Conservation (phyloP, 2,329 filamentous ascomycete species). For the Nannizzia gypsea region DNA sequence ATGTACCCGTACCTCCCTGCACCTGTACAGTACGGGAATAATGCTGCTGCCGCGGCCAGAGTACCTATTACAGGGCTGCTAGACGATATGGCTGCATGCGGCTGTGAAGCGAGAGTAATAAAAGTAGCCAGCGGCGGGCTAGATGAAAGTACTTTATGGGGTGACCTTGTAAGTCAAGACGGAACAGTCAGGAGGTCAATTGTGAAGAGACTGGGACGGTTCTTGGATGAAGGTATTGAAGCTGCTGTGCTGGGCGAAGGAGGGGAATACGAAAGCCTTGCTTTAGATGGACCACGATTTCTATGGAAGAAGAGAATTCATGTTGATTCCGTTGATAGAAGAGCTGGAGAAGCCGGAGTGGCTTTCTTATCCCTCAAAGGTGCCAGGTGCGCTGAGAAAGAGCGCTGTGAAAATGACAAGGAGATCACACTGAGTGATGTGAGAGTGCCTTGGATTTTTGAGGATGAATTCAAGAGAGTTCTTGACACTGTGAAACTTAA, state of each 20-base stretch:
- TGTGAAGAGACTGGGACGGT: conserved; percentile 42
- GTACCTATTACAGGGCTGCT: conserved; percentile 44
- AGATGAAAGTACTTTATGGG: conserved; percentile 69
- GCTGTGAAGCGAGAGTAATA: conserved; percentile 79
- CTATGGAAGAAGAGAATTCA: conserved; percentile 63
- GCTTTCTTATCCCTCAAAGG: conserved; percentile 55
- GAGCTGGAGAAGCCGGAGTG: conserved; percentile 62
- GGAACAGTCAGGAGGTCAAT: conserved; percentile 36
- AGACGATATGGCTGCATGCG: conserved; percentile 65
- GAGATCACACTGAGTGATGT: conserved; percentile 17
- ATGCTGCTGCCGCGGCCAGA: conserved; percentile 1
- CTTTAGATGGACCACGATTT: conserved; percentile 61
- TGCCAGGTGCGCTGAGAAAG: conserved; percentile 44
- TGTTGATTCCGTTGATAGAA: conserved; percentile 44
- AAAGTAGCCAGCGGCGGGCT: conserved; percentile 89
- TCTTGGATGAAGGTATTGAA: conserved; percentile 46
- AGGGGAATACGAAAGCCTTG: conserved; percentile 90
- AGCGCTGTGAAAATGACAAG: conserved; percentile 13
- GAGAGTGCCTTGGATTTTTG: conserved; percentile 52
- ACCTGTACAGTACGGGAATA: conserved; percentile 22
- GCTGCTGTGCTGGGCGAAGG: conserved; percentile 81
- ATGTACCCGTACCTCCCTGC: conserved; percentile 66
- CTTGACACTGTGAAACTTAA: conserved; percentile 19
- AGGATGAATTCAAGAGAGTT: conserved; percentile 45
- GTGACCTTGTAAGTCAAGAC: conserved; percentile 52